Base-by-base conservation (phyloP, 805 yeast species). In the Millerozyma miso region DNA sequence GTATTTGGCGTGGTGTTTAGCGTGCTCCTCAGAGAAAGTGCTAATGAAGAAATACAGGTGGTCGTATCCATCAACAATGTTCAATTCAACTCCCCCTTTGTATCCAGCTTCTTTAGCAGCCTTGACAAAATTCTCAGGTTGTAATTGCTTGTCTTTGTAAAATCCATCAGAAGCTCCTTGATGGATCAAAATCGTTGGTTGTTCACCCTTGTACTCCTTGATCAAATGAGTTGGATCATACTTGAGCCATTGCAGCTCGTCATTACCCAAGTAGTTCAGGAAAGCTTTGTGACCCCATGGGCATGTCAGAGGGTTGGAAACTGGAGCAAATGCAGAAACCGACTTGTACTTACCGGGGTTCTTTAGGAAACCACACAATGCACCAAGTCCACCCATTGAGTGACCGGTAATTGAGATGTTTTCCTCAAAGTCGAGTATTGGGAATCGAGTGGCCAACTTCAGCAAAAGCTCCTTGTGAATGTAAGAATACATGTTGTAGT, bases 351-450 rank as follows among this genome's bases (percentile, higher is more conserved):
- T 71, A 1, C 81, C 83, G 1, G 90, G 87, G 60, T 85, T 80
- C 48, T 74, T 77, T 46, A 91, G 65, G 51, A 73, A 77, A 13
- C 78, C 75, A 46, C 84, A 68, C 46, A 91, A 65, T 0, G 99
- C 95, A 44, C 98, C 99, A 60, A 78, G 88, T 1, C 99, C 99
- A 39, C 99, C 99, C 98, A 93, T 93, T 1, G 99, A 93, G 63
- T 93, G 98, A 35, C 99, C 99, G n/a, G 93, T 81, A 50, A 91
- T 79, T 16, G 91, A 77, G 40, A 81, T 74, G 33, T 77, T 82
- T 33, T 66, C 60, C 19, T 39, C 38, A 48, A 83, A 81, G 62
- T 91, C 88, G 46, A 91, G 67, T 33, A 65, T 62, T 2, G 67
- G 46, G 42, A 62, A 74, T 14, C 65, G 62, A 20, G 58, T 58